A percentile compares a stretch with the other conserved stretches of the same genome.
Evolutionary conservation across 306 rosid species (phyloP).

Genomic region (Herpetospermum pedunculosum): DNA sequence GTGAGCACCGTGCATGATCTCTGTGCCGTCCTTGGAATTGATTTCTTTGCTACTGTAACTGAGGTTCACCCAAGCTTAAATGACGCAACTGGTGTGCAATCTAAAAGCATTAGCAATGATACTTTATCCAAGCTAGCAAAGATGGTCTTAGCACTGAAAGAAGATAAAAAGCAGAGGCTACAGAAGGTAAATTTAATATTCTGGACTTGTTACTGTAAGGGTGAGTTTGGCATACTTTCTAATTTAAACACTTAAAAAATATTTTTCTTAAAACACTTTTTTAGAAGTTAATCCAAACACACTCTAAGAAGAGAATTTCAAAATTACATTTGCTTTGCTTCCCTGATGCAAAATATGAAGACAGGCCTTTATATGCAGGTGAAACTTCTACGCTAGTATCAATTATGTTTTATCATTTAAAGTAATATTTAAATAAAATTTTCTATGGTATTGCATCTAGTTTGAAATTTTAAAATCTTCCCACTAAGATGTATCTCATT

Average conservation of each 20-base stretch:
- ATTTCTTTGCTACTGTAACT: slow-evolving; percentile 84
- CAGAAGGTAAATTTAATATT: slow-evolving; percentile 11
- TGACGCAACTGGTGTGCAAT: slow-evolving; percentile 82
- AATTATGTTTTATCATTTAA: not conserved
- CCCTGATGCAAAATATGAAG: not conserved
- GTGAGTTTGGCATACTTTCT: not conserved
- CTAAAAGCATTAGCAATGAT: slow-evolving; percentile 90
- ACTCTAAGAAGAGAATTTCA: not conserved
- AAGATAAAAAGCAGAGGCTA: slow-evolving; percentile 17
- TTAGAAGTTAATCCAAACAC: not conserved
- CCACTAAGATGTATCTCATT: not conserved
- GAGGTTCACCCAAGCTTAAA: slow-evolving; percentile 97
- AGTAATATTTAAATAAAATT: not conserved
- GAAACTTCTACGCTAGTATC: not conserved
- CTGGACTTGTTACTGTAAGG: not conserved
- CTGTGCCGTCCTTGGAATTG: slow-evolving; percentile 95
- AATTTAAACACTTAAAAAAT: not conserved
- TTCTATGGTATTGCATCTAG: not conserved
- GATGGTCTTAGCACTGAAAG: slow-evolving; percentile 27
- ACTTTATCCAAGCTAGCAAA: slow-evolving; percentile 79
- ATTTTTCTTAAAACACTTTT: not conserved
- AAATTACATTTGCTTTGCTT: not conserved
- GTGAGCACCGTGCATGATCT: slow-evolving; percentile 42
- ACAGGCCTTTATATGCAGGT: not conserved
- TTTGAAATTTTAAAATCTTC: not conserved